These are phyloP conservation scores for Tulasnella sp. DNA, from an alignment of 768 basidiomycete genomes.

Conservation along the genomic window DNA sequence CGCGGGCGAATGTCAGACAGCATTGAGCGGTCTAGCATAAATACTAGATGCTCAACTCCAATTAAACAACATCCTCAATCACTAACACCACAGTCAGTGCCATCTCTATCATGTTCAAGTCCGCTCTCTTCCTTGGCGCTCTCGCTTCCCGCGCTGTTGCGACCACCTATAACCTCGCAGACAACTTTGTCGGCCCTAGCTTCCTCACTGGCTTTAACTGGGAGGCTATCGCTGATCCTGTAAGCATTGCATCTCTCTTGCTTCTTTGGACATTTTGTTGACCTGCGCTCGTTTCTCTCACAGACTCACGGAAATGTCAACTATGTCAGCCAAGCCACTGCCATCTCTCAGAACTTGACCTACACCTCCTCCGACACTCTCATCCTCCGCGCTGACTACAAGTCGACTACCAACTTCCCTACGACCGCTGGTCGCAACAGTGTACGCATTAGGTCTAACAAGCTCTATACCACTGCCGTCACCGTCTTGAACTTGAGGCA, in stretches of 20 bases:
- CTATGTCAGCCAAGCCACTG: slow-evolving; percentile 40
- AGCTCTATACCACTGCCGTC: slow-evolving; percentile 43
- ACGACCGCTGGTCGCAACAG: slow-evolving; percentile 48
- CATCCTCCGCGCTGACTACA: slow-evolving; percentile 44
- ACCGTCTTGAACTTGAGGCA: slow-evolving; percentile 45
- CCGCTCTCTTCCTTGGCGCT: not conserved
- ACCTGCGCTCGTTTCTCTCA: no score
- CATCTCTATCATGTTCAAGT: no score
- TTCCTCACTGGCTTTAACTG: slow-evolving; percentile 20
- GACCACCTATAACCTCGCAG: slow-evolving; percentile 15
- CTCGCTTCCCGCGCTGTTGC: not conserved
- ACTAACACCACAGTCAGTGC: no score
- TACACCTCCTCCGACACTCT: slow-evolving; percentile 38
- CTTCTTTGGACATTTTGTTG: no score
- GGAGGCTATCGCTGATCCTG: slow-evolving; percentile 19
- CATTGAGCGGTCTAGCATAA: no score
- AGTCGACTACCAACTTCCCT: slow-evolving; percentile 36
- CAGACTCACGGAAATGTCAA: slow-evolving; percentile 23
- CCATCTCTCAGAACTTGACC: slow-evolving; percentile 45
- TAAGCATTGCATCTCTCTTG: no score
- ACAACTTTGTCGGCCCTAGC: slow-evolving; percentile 18
- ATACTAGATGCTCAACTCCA: no score
- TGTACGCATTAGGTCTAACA: slow-evolving; percentile 45
- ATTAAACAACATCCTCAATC: no score
- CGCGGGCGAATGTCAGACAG: no score